A percentile compares a stretch with the other conserved stretches of the same genome.
phyloP scores from a whole-genome alignment of 2,329 filamentous ascomycete genomes.

The Chrysoporthe austroafricana region DNA sequence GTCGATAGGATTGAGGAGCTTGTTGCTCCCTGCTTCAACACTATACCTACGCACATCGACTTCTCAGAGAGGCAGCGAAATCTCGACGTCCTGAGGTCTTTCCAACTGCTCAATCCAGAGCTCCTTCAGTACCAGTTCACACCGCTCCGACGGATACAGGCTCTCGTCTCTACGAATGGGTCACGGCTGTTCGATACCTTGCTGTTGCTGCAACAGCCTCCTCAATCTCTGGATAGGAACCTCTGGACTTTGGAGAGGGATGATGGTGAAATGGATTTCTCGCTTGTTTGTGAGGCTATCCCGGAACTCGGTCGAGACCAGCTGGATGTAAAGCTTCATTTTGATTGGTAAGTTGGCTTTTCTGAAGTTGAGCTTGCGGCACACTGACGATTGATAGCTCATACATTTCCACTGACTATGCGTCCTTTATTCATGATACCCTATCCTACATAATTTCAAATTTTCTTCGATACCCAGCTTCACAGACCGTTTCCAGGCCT shows the following conservation, averaged over 20 bases:
- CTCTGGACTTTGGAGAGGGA: constrained; percentile 64
- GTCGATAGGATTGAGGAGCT: constrained; percentile 70
- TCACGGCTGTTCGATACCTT: constrained; percentile 76
- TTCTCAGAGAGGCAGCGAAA: constrained; percentile 54
- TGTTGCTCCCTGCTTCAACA: constrained; percentile 93
- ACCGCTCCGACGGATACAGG: constrained; percentile 73
- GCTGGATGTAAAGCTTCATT: constrained; percentile 66
- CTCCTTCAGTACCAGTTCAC: constrained; percentile 73
- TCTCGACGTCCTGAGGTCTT: constrained; percentile 58
- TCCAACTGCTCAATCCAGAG: constrained; percentile 66
- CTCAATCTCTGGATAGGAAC: constrained; percentile 56
- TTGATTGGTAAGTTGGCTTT: constrained; percentile 48
- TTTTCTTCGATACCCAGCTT: constrained; percentile 23
- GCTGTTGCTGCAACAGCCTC: constrained; percentile 73
- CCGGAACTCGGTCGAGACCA: constrained; percentile 57
- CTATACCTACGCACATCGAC: constrained; percentile 70
- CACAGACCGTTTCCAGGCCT: constrained; percentile 9
- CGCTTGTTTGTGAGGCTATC: constrained; percentile 75
- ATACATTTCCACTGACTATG: constrained; percentile 19
- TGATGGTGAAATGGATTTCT: constrained; percentile 71
- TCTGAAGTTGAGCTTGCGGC: not conserved
- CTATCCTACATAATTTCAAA: constrained; percentile 19
- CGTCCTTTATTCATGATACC: constrained; percentile 21
- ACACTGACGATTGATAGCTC: constrained; percentile 30
- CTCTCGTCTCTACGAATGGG: constrained; percentile 44